Percentiles rank a stretch among this genome's conserved stretches.
phyloP scores from a whole-genome alignment of 2,329 filamentous ascomycete species.

The Ophiocordyceps robertsii region DNA sequence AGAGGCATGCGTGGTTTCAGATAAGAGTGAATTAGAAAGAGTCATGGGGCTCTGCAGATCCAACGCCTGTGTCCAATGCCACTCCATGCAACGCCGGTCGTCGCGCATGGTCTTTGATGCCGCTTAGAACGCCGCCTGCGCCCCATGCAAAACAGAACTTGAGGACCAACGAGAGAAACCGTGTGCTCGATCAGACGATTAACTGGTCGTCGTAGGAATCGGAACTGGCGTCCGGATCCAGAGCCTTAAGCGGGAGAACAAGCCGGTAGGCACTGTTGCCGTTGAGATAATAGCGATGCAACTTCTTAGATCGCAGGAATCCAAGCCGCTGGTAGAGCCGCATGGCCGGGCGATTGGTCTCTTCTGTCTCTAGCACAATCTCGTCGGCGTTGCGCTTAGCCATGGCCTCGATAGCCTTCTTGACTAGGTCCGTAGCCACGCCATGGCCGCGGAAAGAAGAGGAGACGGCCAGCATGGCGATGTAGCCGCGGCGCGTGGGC shows the following conservation, averaged over 20 bases:
- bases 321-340: conserved; percentile 86
- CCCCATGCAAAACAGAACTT: neutral
- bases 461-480: conserved; percentile 93
- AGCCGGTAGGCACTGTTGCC: conserved; percentile 89
- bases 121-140: neutral
- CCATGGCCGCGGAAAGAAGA: conserved; percentile 69
- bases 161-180: neutral
- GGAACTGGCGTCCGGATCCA: conserved; percentile 25
- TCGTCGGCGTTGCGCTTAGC: conserved; percentile 72
- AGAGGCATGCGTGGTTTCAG: neutral
- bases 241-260: conserved; percentile 60
- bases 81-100: neutral
- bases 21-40: neutral
- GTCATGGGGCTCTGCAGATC: neutral
- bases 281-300: conserved; percentile 93
- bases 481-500: conserved; percentile 72
- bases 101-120: neutral
- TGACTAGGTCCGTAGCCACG: conserved; percentile 80
- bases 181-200: neutral
- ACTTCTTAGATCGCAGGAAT: conserved; percentile 80
- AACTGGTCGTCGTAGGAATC: conserved; percentile 19
- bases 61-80: neutral
- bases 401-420: conserved; percentile 86
- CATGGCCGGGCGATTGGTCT: conserved; percentile 80
- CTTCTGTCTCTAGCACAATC: conserved; percentile 91